Evolutionary conservation across 148 eudicot species (phyloP), one percentile per base, ranked within the genome.

Genomic region (Selenicereus undatus): DNA sequence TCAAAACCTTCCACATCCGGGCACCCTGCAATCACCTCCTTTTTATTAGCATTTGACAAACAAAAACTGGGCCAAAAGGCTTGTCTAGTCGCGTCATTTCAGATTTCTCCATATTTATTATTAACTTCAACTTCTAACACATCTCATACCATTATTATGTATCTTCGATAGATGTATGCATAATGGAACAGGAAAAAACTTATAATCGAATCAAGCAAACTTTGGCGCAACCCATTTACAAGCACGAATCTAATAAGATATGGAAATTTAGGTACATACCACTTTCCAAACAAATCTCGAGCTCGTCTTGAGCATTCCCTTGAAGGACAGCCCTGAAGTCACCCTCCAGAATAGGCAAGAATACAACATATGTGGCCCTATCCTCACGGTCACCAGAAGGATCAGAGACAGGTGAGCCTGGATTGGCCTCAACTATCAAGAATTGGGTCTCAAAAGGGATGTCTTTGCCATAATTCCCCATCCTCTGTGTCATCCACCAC

Each of bases 401-500:
- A 29, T 75, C 64, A 27, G 78, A 7, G 24, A 51, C 32, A 22
- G 80, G 68, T 27, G 78, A 68, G 16, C 79, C 79, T 76, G 36
- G 35, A 9, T 76, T 76, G 76, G 88, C 88, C 86, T 94, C 95
- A 10, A 94, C 89, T 3, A 94, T 86, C 84, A 94, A 78, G 81
- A 94, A 94, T 26, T 92, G 98, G 30, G 97, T 92, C 88, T 94
- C 98, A 70, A 85, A 86, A 3, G 98, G 97, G 48, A 94, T 82
- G n/a, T 94, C 93, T 54, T 84, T 83, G 17, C 95, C 98, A 76
- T 54, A 74, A 48, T 52, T 85, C 11, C 97, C 98, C 93, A 92
- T 92, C 73, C 93, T 91, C 71, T 92, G 98, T 2, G 95, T 91
- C 98, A 94, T 94, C 98, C 98, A 92, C 97, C 98, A 94, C 78